Evolutionary conservation across 371 early-diverging fungal genomes (phyloP).

Genomic region (Mortierella sp.): DNA sequence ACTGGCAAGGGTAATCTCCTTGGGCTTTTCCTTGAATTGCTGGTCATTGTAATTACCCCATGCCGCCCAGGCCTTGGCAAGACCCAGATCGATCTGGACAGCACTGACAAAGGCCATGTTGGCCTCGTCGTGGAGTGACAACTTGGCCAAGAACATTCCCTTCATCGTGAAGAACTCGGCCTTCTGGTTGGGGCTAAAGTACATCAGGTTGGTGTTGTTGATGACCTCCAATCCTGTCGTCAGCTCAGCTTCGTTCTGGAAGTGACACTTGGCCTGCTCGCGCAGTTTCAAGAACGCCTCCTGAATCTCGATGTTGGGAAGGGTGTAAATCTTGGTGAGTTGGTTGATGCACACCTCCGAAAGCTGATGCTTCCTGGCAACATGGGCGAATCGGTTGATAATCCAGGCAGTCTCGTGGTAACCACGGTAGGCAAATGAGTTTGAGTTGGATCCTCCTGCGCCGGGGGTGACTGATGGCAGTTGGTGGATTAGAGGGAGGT

Average conservation of each 20-base stretch:
- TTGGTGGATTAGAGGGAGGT: slow-evolving; percentile 88
- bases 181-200: slow-evolving; percentile 94
- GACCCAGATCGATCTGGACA: slow-evolving; percentile 90
- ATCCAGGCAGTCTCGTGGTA: slow-evolving; percentile 99
- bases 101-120: slow-evolving; percentile 95
- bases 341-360: slow-evolving; percentile 95
- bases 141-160: slow-evolving; percentile 94
- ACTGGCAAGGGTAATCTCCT: slow-evolving; percentile 87
- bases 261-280: slow-evolving; percentile 99
- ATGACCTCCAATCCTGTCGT: slow-evolving; percentile 97
- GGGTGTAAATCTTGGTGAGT: slow-evolving; percentile 96
- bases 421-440: slow-evolving; percentile 96
- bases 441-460: slow-evolving; percentile 68
- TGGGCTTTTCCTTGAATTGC: slow-evolving; percentile 87
- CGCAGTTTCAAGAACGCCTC: slow-evolving; percentile 98
- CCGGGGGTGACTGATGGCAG: slow-evolving; percentile 65
- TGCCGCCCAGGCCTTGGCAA: slow-evolving; percentile 97
- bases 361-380: slow-evolving; percentile 97
- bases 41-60: slow-evolving; percentile 98
- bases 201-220: slow-evolving; percentile 98
- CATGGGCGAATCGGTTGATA: slow-evolving; percentile 99
- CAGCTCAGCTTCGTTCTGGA: slow-evolving; percentile 87
- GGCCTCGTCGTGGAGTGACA: slow-evolving; percentile 91
- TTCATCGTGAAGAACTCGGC: slow-evolving; percentile 99
- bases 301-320: slow-evolving; percentile 99